Percentiles rank a stretch among this genome's conserved stretches.
phyloP scores from a whole-genome alignment of 139 green algal species.

The Nannochloris sp. region DNA sequence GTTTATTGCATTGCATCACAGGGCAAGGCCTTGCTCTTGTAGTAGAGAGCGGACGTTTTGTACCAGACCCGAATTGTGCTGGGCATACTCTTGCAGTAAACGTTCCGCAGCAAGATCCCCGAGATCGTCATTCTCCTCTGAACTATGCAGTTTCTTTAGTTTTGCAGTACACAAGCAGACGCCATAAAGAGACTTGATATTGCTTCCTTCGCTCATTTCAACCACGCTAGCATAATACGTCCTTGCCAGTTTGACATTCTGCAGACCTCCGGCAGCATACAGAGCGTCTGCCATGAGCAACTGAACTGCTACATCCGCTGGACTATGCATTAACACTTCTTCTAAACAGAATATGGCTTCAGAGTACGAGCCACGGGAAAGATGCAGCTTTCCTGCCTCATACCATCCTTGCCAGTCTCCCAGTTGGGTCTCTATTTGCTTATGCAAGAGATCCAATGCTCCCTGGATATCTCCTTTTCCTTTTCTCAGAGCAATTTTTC shows the following conservation, averaged over 20 bases:
- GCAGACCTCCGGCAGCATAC: constrained; percentile 50
- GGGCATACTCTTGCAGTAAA: constrained; percentile 48
- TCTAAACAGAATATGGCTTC: constrained; percentile 79
- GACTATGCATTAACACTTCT: constrained; percentile 69
- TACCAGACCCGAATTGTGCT: constrained; percentile 47
- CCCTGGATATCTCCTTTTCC: constrained; percentile 35
- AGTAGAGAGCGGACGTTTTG: constrained; percentile 22
- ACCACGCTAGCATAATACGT: constrained; percentile 64
- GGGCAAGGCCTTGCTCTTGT: neutral
- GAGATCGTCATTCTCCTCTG: constrained; percentile 19
- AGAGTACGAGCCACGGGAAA: constrained; percentile 57
- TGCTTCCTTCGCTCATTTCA: constrained; percentile 38
- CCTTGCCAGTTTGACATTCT: constrained; percentile 39
- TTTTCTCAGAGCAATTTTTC: constrained; percentile 51
- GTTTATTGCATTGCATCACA: neutral
- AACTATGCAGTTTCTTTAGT: constrained; percentile 11
- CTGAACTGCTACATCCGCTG: constrained; percentile 36
- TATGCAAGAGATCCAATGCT: constrained; percentile 49
- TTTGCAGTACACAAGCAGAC: constrained; percentile 28
- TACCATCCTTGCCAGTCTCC: constrained; percentile 74
- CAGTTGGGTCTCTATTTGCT: constrained; percentile 54
- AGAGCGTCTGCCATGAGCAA: constrained; percentile 67
- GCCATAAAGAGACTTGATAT: constrained; percentile 42
- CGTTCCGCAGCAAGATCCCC: constrained; percentile 34
- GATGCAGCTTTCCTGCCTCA: constrained; percentile 70